Conservation (phyloP, 139 green algal species). For the Astrephomene gubernaculifera region DNA sequence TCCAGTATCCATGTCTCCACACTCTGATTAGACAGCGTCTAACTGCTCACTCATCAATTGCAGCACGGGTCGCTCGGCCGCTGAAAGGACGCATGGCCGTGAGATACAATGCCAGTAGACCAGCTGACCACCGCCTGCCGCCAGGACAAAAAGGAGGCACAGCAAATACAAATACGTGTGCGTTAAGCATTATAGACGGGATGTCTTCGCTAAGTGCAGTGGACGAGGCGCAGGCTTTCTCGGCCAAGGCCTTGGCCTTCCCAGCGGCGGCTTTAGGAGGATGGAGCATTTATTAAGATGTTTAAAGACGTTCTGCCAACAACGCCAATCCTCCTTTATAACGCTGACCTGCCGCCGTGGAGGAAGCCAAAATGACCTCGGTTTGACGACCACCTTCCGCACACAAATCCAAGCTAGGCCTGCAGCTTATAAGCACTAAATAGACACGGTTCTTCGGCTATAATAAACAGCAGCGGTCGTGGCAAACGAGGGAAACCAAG, state of each 20-base stretch:
- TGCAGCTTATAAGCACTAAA: too few relatives aligned
- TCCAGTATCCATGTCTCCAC: slow-evolving; percentile 3
- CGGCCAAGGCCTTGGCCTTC: background rate
- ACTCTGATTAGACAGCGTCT: background rate
- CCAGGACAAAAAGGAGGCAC: too few relatives aligned
- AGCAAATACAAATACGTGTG: too few relatives aligned
- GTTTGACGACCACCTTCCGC: background rate
- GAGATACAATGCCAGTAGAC: background rate
- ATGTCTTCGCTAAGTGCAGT: background rate
- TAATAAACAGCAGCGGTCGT: too few relatives aligned
- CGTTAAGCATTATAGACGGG: too few relatives aligned
- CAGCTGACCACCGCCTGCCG: too few relatives aligned
- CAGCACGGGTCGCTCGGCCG: background rate
- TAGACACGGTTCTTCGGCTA: too few relatives aligned
- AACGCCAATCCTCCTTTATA: background rate
- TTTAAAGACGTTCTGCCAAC: background rate
- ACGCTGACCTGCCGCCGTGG: background rate
- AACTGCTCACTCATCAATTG: background rate
- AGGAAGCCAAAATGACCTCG: background rate
- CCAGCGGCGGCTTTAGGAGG: background rate
- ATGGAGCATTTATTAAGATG: too few relatives aligned
- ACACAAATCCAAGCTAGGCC: background rate
- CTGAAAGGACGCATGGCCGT: background rate
- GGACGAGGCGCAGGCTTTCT: background rate
- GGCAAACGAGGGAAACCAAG: too few relatives aligned